phyloP scores from a whole-genome alignment of 495 filamentous ascomycete genomes.

The Aspergillus mulundensis region DNA sequence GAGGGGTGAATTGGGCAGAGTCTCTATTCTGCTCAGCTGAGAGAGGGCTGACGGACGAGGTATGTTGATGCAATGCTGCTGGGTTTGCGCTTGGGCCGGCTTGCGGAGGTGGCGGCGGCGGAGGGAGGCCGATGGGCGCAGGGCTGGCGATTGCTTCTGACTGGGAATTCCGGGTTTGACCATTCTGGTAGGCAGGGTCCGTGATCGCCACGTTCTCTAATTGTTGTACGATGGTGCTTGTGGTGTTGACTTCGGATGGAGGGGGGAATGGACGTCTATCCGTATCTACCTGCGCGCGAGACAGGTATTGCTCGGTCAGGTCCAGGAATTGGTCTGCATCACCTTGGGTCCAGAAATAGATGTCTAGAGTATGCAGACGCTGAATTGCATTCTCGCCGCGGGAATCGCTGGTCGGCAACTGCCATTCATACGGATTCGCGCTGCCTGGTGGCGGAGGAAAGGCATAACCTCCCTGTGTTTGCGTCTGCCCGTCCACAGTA shows the following conservation, averaged over 20 bases:
- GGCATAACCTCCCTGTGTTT: constrained; percentile 6
- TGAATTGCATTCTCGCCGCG: constrained; percentile 65
- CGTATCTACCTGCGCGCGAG: constrained; percentile 52
- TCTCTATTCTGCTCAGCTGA: constrained; percentile 36
- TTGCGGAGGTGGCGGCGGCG: constrained; percentile 38
- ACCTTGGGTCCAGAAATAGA: constrained; percentile 82
- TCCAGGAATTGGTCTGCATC: constrained; percentile 74
- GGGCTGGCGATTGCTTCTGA: constrained; percentile 28
- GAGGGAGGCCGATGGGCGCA: constrained; percentile 34
- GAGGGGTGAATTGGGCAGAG: constrained; percentile 56
- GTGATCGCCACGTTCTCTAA: constrained; percentile 77
- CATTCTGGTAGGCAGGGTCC: constrained; percentile 55
- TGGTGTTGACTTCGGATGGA: constrained; percentile 55
- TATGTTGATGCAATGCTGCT: constrained; percentile 27
- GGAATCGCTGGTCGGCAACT: constrained; percentile 66
- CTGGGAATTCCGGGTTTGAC: constrained; percentile 47
- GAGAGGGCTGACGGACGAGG: constrained; percentile 24
- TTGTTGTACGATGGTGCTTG: constrained; percentile 79
- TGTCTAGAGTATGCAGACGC: constrained; percentile 75
- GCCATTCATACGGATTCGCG: constrained; percentile 63
- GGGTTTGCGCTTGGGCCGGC: constrained; percentile 13
- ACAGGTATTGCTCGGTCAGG: constrained; percentile 55
- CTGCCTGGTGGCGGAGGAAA: constrained; percentile 36
- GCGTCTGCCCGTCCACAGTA: constrained; percentile 57
- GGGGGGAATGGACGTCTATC: constrained; percentile 42